Evolutionary conservation across 106 monocot genomes (phyloP), one percentile per base, ranked within the genome.

Genomic region (Acorus gramineus): DNA sequence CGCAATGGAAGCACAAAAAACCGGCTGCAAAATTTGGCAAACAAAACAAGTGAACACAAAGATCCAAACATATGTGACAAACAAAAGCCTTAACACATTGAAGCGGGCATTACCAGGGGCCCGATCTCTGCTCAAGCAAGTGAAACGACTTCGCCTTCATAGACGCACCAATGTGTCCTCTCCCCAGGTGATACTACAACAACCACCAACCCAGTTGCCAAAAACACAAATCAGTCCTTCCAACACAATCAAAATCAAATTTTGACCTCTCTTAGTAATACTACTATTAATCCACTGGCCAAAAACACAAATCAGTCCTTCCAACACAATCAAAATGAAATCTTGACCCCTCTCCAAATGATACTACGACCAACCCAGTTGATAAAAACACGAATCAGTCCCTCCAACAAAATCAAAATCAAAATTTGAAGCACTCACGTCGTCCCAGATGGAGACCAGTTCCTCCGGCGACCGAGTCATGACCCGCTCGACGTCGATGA

Each of bases 1-100:
- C 87, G 78, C 52, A 95, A 82, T 74, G 95, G 95, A 73, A 95
- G 76, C 64, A 95, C 90, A 60, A 91, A 96, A 80, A 91, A 76
- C 14, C 67, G 87, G 73, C 90, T 96, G 69, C 66, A 79, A 76
- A 63, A 73, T 50, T 43, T 49, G 62, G 46, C 4, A 46, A 66
- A 64, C 46, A 49, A 6, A 9, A 58, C 48, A 61, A 53, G 28
- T 61, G 62, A 65, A 9, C 54, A 8, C 47, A 14, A 42, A 6
- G 50, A 49, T 2, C 42, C 8, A 56, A 3, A 73, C 57, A n/a
- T 8, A 46, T 46, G 53, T 14, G 28, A 65, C 28, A 48, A 59
- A 63, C 1, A 50, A 60, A 53, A 69, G 50, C 57, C 61, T 7
- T 7, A 11, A 42, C 11, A 61, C 2, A 48, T 14, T 45, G 47